Conservation (phyloP, 139 green algal genomes). For the Raphidocelis subcapitata region DNA sequence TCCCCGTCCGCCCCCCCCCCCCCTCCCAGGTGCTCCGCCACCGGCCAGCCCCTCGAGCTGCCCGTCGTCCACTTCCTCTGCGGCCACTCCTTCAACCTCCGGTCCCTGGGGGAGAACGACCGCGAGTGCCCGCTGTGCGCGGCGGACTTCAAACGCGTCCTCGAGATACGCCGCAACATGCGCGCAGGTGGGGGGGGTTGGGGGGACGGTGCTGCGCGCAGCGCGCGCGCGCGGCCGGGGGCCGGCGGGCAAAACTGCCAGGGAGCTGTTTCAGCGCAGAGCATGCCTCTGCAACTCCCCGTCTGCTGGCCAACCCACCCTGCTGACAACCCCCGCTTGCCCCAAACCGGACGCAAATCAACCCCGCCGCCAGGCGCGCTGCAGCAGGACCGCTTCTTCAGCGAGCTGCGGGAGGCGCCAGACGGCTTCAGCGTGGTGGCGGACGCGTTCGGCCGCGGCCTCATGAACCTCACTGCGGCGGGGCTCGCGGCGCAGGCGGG, state of each 20-base stretch:
- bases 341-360: not conserved
- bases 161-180: constrained; percentile 67
- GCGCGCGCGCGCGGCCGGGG: not conserved
- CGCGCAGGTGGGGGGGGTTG: constrained; percentile 42
- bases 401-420: constrained; percentile 69
- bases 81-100: constrained; percentile 90
- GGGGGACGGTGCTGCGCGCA: not conserved
- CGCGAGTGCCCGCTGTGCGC: constrained; percentile 90
- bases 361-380: constrained; percentile 6
- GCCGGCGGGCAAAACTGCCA: not conserved
- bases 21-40: constrained; percentile 66
- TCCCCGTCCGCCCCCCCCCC: no score
- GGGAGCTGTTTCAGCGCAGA: not conserved
- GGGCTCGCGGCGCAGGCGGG: constrained; percentile 11
- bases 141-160: constrained; percentile 67
- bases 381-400: constrained; percentile 92
- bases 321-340: not conserved
- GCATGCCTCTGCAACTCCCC: not conserved
- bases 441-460: constrained; percentile 82
- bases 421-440: constrained; percentile 90
- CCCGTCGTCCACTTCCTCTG: constrained; percentile 96
- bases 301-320: no score
- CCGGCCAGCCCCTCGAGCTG: constrained; percentile 82
- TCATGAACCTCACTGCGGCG: constrained; percentile 72
- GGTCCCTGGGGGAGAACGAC: constrained; percentile 83